A percentile compares a stretch with the other conserved stretches of the same genome.
These are phyloP conservation scores for Aegilops longissima DNA, from an alignment of 176 grass and related monocot genomes.

Conservation along the genomic window DNA sequence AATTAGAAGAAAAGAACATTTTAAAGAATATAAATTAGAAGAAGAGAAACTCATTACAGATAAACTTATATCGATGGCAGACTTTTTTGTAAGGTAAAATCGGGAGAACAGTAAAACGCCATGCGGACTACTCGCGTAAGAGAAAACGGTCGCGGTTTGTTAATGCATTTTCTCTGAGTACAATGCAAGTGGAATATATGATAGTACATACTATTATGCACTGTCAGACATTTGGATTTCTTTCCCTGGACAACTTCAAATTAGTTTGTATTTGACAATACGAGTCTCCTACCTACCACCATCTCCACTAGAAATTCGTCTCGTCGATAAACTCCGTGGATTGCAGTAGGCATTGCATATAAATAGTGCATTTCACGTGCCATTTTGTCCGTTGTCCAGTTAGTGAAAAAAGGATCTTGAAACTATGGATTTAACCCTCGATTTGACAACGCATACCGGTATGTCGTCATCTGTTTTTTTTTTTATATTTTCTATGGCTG, in stretches of 20 bases:
- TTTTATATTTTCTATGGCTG: not conserved
- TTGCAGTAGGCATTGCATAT: not conserved
- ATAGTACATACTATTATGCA: not conserved
- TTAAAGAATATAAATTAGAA: no score
- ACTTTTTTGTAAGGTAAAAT: no score
- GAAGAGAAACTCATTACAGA: no score
- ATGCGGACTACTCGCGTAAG: no score
- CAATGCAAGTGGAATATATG: not conserved
- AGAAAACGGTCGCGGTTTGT: no score
- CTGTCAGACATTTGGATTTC: not conserved
- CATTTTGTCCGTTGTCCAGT: not conserved
- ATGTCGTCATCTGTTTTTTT: not conserved
- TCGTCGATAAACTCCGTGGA: not conserved
- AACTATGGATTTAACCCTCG: not conserved
- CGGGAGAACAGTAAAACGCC: no score
- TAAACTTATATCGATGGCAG: no score
- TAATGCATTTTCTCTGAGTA: no score
- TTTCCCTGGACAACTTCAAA: not conserved
- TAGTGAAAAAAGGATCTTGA: slow-evolving; percentile 21
- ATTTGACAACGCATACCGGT: not conserved
- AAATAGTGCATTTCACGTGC: not conserved
- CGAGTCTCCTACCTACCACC: not conserved
- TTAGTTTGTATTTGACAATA: not conserved
- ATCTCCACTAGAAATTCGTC: not conserved
- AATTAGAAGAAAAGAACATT: no score